Percentiles rank a stretch among this genome's conserved stretches.
These are phyloP conservation scores for Helicocarpus griseus DNA, from an alignment of 2,329 filamentous ascomycete genomes.

Conservation along the genomic window DNA sequence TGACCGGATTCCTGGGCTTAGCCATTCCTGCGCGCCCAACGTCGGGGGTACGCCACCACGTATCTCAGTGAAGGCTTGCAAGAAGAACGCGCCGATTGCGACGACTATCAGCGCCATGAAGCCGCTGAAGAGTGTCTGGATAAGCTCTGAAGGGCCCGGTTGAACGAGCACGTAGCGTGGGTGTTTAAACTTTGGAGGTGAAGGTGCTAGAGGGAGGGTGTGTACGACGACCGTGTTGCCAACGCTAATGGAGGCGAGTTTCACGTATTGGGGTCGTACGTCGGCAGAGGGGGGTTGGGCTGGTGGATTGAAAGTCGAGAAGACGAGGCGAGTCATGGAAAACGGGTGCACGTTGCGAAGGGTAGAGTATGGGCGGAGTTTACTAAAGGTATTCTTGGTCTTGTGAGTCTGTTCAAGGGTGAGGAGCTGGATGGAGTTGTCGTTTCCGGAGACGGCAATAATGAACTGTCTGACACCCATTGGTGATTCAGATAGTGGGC, in stretches of 20 bases:
- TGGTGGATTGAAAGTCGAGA: constrained; percentile 45
- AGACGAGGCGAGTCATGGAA: constrained; percentile 48
- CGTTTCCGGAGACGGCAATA: constrained; percentile 69
- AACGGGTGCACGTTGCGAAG: constrained; percentile 48
- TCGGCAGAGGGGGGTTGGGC: constrained; percentile 37
- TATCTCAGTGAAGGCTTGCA: constrained; percentile 53
- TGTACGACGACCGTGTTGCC: constrained; percentile 72
- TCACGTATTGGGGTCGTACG: constrained; percentile 51
- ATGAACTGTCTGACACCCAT: constrained; percentile 64
- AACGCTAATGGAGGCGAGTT: constrained; percentile 72
- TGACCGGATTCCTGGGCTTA: constrained; percentile 43
- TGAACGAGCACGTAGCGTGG: constrained; percentile 62
- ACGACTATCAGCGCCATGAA: constrained; percentile 53
- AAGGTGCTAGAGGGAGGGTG: constrained; percentile 56
- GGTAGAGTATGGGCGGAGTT: constrained; percentile 41
- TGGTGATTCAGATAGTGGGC: constrained; percentile 51
- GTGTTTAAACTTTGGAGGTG: constrained; percentile 34
- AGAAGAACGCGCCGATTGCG: constrained; percentile 52
- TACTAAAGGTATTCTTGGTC: constrained; percentile 32
- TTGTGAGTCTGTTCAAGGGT: constrained; percentile 58
- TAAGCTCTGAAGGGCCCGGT: constrained; percentile 44
- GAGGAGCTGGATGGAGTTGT: constrained; percentile 67
- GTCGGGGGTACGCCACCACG: constrained; percentile 48
- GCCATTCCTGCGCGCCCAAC: constrained; percentile 46
- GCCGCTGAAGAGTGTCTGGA: constrained; percentile 45